Conservation (phyloP, 108 stramenopile species). For the Discostella pseudostelligera region DNA sequence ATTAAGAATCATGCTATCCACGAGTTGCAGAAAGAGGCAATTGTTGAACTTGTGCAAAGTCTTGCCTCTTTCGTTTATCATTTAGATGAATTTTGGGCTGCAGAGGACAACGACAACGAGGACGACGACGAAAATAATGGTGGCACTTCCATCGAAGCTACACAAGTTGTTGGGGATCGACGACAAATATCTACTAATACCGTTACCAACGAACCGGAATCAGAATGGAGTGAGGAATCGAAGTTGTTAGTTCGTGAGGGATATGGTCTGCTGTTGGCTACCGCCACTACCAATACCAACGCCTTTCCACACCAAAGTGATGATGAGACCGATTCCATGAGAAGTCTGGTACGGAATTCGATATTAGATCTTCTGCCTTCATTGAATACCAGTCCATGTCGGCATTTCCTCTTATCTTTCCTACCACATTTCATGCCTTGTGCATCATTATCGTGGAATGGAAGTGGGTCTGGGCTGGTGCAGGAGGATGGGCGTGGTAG, state of each 20-base stretch:
- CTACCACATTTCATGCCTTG: slow-evolving; percentile 38
- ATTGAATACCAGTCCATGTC: slow-evolving; percentile 18
- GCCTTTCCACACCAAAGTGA: neutral
- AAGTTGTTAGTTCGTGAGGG: slow-evolving; percentile 34
- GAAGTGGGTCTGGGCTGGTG: neutral
- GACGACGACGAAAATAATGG: too few relatives aligned
- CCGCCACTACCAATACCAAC: neutral
- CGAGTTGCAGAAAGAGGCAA: slow-evolving; percentile 19
- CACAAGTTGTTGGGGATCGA: too few relatives aligned
- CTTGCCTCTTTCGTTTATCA: slow-evolving; percentile 18
- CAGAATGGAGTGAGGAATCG: slow-evolving; percentile 25
- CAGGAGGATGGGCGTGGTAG: neutral
- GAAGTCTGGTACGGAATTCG: slow-evolving; percentile 20
- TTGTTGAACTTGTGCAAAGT: slow-evolving; percentile 12
- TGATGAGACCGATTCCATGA: slow-evolving; percentile 21
- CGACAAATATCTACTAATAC: too few relatives aligned
- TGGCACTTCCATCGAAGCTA: too few relatives aligned
- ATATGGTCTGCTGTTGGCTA: slow-evolving; percentile 13
- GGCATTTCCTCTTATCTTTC: slow-evolving; percentile 33
- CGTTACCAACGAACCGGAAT: slow-evolving; percentile 3
- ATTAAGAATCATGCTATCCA: neutral
- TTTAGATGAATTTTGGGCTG: slow-evolving; percentile 19
- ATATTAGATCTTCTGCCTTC: slow-evolving; percentile 32
- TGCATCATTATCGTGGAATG: neutral
- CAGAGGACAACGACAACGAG: too few relatives aligned